Evolutionary conservation across 805 yeast species (phyloP), one percentile per base, ranked within the genome.

Genomic region (Sugiyamaella americana): DNA sequence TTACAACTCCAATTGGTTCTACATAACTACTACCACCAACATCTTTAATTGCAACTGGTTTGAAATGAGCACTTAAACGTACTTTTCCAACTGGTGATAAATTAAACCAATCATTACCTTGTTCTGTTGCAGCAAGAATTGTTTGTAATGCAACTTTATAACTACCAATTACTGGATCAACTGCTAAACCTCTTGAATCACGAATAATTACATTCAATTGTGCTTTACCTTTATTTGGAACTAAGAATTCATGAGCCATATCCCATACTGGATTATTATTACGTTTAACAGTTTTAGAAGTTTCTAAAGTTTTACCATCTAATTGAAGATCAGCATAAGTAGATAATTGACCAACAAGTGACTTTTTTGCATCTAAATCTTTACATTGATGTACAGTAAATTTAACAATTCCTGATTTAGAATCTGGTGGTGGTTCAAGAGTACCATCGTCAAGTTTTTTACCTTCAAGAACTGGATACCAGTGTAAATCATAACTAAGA

Each of bases 1-100:
- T 80, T 4, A 89, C 74, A 29, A 84, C 91, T 62, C 99, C 98
- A 61, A 91, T 82, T 42, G 98, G 98, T 48, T 87, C 87, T n/a
- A 87, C 79, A 68, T 88, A 91, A 43, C 91, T 93, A 55, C 82
- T 79, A 51, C 87, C 86, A 35, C 79, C 66, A 16, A 83, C 84
- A 44, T 80, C 78, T 50, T 67, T 73, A 58, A 91, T 67, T 23
- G 74, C 79, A 43, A 89, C 95, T 5, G 98, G 91, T 65, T 83
- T 87, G 96, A 96, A 93, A 44, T 70, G 66, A 23, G 93, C 78
- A 3, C 75, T 66, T 47, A 93, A 62, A 54, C 80, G 77, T 36
- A 86, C 72, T 56, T 84, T 87, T 48, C 96, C 97, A 40, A 70
- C 65, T 47, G 73, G 73, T 13, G 78, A 66, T 58, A 91, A 70